Conservation (phyloP, 305 asterid genomes). For the Solanum hybrid region DNA sequence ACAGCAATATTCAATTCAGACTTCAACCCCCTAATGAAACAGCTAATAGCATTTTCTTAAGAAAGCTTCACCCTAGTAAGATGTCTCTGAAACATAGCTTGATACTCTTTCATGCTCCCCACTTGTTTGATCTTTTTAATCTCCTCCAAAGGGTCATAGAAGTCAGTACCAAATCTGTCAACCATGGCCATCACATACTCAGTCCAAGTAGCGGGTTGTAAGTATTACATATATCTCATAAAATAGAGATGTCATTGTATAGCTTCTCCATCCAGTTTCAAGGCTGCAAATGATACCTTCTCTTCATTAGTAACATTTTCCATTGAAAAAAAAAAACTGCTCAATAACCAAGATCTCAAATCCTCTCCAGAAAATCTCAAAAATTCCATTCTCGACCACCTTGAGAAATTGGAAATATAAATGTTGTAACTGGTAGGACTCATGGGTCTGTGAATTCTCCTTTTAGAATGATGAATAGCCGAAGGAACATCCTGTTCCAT, state of each 20-base stretch:
- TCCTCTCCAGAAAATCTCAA: neutral
- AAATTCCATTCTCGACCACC: neutral
- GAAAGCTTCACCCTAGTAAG: neutral
- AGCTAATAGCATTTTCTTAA: neutral
- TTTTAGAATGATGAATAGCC: neutral
- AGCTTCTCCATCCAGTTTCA: neutral
- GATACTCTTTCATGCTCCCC: neutral
- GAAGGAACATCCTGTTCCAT: neutral
- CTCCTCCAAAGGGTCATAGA: neutral
- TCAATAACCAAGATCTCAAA: neutral
- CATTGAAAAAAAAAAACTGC: neutral
- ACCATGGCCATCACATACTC: neutral
- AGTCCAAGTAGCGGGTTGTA: neutral
- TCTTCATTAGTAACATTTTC: neutral
- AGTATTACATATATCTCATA: too few species aligned
- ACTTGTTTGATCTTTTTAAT: too few species aligned
- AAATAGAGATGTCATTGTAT: neutral
- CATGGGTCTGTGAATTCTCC: neutral
- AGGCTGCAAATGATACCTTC: neutral
- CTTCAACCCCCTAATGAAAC: neutral
- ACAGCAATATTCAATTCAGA: neutral
- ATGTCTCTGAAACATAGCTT: neutral
- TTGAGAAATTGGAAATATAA: neutral
- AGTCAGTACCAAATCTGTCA: neutral
- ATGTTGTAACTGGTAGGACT: neutral